Evolutionary conservation across 345 rosid genomes (phyloP).

Genomic region (Ceriops tagal): DNA sequence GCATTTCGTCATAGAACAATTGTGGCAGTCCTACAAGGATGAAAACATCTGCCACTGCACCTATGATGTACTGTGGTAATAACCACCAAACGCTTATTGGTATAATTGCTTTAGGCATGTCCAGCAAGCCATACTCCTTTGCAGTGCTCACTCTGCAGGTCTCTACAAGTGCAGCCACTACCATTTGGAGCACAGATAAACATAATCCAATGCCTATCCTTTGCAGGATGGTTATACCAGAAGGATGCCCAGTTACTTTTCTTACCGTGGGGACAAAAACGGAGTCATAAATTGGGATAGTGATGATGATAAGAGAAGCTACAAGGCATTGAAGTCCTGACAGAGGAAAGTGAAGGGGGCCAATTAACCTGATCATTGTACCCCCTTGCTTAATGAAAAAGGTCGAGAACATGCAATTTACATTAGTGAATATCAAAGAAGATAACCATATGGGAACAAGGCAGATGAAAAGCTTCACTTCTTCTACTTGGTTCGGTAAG

Average conservation of each 20-base stretch:
- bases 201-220: slow-evolving; percentile 73
- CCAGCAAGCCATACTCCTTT: slow-evolving; percentile 42
- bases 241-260: slow-evolving; percentile 54
- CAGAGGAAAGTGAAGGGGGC: slow-evolving; percentile 60
- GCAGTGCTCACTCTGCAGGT: slow-evolving; percentile 52
- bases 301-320: slow-evolving; percentile 56
- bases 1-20: slow-evolving; percentile 85
- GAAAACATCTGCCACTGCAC: slow-evolving; percentile 56
- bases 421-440: slow-evolving; percentile 60
- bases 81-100: slow-evolving; percentile 85
- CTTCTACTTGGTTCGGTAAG: slow-evolving; percentile 75
- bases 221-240: slow-evolving; percentile 77
- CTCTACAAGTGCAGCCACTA: slow-evolving; percentile 61
- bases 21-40: slow-evolving; percentile 75
- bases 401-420: slow-evolving; percentile 23
- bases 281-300: slow-evolving; percentile 56
- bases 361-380: slow-evolving; percentile 56
- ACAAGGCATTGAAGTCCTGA: slow-evolving; percentile 67
- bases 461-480: slow-evolving; percentile 31
- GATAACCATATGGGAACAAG: slow-evolving; percentile 57
- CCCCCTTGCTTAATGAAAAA: slow-evolving; percentile 79
- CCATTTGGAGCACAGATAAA: slow-evolving; percentile 60
- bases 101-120: slow-evolving; percentile 46
- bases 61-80: slow-evolving; percentile 67
- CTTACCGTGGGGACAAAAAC: slow-evolving; percentile 56